Base-by-base conservation (phyloP, 2,329 filamentous ascomycete species). In the Fusarium setosum region DNA sequence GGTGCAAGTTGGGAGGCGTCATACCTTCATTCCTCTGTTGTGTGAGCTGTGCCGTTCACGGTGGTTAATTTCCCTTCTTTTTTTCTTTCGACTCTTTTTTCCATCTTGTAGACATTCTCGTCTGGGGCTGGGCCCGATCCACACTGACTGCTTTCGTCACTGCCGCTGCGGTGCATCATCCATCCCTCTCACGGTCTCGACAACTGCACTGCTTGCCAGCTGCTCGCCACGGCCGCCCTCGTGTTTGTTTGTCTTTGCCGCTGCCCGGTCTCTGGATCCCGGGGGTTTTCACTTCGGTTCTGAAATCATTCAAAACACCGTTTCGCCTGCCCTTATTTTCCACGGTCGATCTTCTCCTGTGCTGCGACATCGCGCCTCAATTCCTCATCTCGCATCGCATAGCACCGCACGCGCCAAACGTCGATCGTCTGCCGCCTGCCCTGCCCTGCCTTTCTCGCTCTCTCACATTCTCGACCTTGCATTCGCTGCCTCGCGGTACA, bases 251-350 rank as follows among this genome's bases (percentile, higher is more conserved):
- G 48, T 65, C 48, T 65, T 54, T 57, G 56, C 48, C 23, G 15
- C 23, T 32, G 32, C 51, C 51, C 35, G 35, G 48, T 45, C 53
- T 29, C 26, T 23, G 51, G 45, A 41, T 56, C 59, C 60, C 48
- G 40, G 60, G 55, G 11, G 17, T 6, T 21, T 24, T 41, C 17
- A 21, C 31, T 44, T 32, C 12, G 23, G 29, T 45, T 13, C 52
- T 63, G 58, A 68, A 68, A 68, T 50, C 61, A 63, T 68, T 56
- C 65, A 63, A 68, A 68, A 68, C 50, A 57, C 31, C 29, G 47
- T 48, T 56, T 59, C 31, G 61, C 48, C 41, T 29, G 37, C 31
- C 23, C 49, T 59, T 59, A 38, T 56, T 66, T 50, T 56, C 32
- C 42, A 38, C 35, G 34, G 58, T 56, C 63, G 61, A 68, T 66